Evolutionary conservation across 2,329 filamentous ascomycete genomes (phyloP), one percentile per base, ranked within the genome.

Genomic region (Xylaria sp.): DNA sequence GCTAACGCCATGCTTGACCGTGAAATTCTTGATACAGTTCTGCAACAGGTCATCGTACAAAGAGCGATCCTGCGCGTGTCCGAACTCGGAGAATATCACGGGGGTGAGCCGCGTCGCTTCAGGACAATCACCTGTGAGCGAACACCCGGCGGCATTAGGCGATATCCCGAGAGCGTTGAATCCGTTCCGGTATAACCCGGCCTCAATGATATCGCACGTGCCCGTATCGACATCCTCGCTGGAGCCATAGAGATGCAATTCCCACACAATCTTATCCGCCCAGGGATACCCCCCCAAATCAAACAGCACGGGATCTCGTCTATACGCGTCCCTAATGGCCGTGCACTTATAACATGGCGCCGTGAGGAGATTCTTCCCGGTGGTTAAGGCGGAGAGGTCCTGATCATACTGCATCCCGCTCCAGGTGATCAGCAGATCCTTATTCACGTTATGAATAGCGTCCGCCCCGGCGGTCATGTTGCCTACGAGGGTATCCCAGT

Each of bases 401-500:
- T 81, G 77, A 61, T 83, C 80, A 69, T 77, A 83, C 65, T 81
- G 78, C 67, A 83, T 76, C 0, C 82, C 82, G 14, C 80, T 82
- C 72, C 82, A 79, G 56, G 80, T 81, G 64, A 84, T 80, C 9
- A 83, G 71, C 2, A 82, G 72, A 45, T 78, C 74, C 1, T 77
- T 74, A 65, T 83, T 83, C 1, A 78, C 78, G 11, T 71, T 71
- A 67, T 83, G 77, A 49, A 84, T 78, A 1, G 76, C 71, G 58
- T 79, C 72, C 4, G 79, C 78, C 14, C 78, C 80, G 1, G 77
- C 73, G 3, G 78, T 75, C 70, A 80, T 76, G 61, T 83, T 81
- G 42, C 76, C 75, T 40, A 80, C 78, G 70, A 81, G 78, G 2
- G 75, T 78, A 35, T 73, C 66, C 81, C 81, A 84, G 69, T 79